Conservation (phyloP, 2,329 filamentous ascomycete species). For the Drechslerella dactyloides region DNA sequence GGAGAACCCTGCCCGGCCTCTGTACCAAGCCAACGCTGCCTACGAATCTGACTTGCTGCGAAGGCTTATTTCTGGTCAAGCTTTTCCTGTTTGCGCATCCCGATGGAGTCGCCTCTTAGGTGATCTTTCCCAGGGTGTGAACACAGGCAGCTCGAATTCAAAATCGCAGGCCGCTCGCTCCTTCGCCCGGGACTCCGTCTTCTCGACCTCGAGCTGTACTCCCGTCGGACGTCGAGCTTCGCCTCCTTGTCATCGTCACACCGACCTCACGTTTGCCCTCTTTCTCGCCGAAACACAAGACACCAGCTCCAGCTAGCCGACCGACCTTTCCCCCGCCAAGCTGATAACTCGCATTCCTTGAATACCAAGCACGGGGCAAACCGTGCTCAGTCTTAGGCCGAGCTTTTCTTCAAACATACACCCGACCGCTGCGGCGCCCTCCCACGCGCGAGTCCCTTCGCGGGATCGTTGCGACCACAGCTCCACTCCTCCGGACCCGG, state of each 20-base stretch:
- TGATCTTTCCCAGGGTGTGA: not conserved
- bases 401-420: not conserved
- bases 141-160: not conserved
- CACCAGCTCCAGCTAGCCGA: too few species aligned
- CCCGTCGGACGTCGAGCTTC: too few species aligned
- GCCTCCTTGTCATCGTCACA: too few species aligned
- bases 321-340: too few species aligned
- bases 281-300: too few species aligned
- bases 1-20: conserved; percentile 20
- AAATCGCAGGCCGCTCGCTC: too few species aligned
- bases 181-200: too few species aligned
- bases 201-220: too few species aligned
- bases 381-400: too few species aligned
- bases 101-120: not conserved
- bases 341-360: too few species aligned
- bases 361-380: too few species aligned
- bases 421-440: conserved; percentile 22
- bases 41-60: conserved; percentile 15
- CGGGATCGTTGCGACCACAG: conserved; percentile 43
- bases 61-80: conserved; percentile 50
- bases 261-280: too few species aligned
- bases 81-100: conserved; percentile 41
- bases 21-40: conserved; percentile 34
- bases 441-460: conserved; percentile 48
- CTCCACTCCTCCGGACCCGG: conserved; percentile 7